Conservation (phyloP, 2,329 filamentous ascomycete species). For the Xylariales sp. region DNA sequence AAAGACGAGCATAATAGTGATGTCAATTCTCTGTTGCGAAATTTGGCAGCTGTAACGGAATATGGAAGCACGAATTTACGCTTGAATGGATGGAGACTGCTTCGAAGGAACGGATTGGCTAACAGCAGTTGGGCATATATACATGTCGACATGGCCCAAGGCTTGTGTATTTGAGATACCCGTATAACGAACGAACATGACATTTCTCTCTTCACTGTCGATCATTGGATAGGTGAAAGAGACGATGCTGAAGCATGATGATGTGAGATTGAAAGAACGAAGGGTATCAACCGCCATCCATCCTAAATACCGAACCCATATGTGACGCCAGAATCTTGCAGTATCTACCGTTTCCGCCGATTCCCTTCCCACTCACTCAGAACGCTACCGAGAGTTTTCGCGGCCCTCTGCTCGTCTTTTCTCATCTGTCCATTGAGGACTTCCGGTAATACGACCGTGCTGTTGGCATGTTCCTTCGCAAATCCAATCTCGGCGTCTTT, state of each 20-base stretch:
- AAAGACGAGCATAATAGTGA: background rate
- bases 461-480: constrained; percentile 73
- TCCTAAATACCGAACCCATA: background rate
- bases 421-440: constrained; percentile 60
- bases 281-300: constrained; percentile 9
- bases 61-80: too few relatives aligned
- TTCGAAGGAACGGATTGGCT: too few relatives aligned
- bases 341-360: constrained; percentile 42
- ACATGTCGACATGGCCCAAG: too few relatives aligned
- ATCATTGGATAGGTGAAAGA: too few relatives aligned
- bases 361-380: constrained; percentile 43
- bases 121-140: too few relatives aligned
- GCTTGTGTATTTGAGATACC: too few relatives aligned
- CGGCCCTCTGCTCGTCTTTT: constrained; percentile 53
- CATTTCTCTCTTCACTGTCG: too few relatives aligned
- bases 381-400: constrained; percentile 46
- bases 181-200: too few relatives aligned
- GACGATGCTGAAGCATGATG: too few relatives aligned
- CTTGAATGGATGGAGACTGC: too few relatives aligned
- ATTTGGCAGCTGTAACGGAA: too few relatives aligned
- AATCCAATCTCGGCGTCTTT: constrained; percentile 66
- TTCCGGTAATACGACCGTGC: constrained; percentile 55
- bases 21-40: background rate
- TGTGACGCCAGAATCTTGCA: too few relatives aligned
- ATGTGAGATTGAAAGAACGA: constrained; percentile 4